These are phyloP conservation scores for Pythium inflatum DNA, from an alignment of 352 stramenopile genomes.

Conservation along the genomic window DNA sequence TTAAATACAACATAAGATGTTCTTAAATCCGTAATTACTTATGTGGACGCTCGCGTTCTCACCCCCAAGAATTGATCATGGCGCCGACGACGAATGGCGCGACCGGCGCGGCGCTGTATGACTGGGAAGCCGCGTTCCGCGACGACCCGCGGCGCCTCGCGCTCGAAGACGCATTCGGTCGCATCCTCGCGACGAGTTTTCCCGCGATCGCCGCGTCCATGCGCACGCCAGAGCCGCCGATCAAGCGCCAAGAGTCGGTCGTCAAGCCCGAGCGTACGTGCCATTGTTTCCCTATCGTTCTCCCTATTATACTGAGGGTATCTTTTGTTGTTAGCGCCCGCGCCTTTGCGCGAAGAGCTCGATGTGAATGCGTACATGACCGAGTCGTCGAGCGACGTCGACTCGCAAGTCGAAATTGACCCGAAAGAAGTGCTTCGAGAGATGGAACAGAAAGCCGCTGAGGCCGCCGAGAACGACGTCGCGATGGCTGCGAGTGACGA, in stretches of 20 bases:
- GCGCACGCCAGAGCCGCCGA: background rate
- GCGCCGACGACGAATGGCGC: no score
- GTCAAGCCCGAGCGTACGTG: slow-evolving; percentile 11
- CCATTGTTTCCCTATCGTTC: background rate
- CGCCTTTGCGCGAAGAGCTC: background rate
- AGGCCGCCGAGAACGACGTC: slow-evolving; percentile 13
- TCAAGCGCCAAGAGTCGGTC: slow-evolving; percentile 3
- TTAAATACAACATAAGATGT: no score
- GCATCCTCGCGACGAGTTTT: slow-evolving; percentile 32
- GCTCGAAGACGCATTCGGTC: slow-evolving; percentile 17
- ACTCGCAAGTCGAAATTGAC: slow-evolving; percentile 51
- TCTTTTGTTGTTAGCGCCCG: background rate
- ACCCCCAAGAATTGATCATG: no score
- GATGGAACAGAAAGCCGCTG: slow-evolving; percentile 40
- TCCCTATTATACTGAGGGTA: background rate
- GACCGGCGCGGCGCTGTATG: slow-evolving; percentile 4
- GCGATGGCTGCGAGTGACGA: slow-evolving; percentile 1
- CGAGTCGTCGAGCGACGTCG: slow-evolving; percentile 58
- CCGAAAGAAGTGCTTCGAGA: slow-evolving; percentile 68
- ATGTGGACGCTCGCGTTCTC: no score
- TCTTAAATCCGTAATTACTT: no score
- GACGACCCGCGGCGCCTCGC: slow-evolving; percentile 42
- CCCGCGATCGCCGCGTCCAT: slow-evolving; percentile 14
- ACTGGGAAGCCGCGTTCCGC: slow-evolving; percentile 21
- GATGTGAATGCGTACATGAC: slow-evolving; percentile 29